A percentile compares a stretch with the other conserved stretches of the same genome.
These are phyloP conservation scores for Globisporangium heterothallicum DNA, from an alignment of 352 stramenopile species.

Conservation along the genomic window DNA sequence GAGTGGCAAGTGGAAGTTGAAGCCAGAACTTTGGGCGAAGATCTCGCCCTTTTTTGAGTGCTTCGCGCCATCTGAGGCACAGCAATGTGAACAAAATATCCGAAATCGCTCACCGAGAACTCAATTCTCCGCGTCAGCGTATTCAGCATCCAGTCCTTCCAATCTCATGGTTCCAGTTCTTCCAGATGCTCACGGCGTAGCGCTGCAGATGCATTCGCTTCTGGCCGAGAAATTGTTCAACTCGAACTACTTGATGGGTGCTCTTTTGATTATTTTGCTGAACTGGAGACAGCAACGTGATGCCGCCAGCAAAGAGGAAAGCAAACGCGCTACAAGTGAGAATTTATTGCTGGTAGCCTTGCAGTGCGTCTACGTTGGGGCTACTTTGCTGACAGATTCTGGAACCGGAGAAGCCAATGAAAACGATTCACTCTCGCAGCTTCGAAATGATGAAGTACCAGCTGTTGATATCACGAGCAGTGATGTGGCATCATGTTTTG, in stretches of 20 bases:
- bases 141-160: neutral
- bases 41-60: constrained; percentile 71
- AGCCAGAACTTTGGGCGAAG: constrained; percentile 41
- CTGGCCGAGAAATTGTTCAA: constrained; percentile 44
- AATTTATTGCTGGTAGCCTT: constrained; percentile 52
- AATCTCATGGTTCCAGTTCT: constrained; percentile 27
- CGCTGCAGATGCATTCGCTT: constrained; percentile 25
- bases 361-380: constrained; percentile 44
- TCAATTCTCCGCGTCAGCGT: neutral
- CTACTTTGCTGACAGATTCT: constrained; percentile 17
- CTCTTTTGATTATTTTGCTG: constrained; percentile 38
- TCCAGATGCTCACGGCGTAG: constrained; percentile 8
- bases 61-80: constrained; percentile 66
- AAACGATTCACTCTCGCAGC: constrained; percentile 5
- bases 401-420: constrained; percentile 3
- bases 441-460: neutral
- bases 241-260: constrained; percentile 34
- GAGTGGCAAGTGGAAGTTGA: constrained; percentile 61
- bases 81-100: constrained; percentile 73
- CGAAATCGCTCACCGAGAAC: constrained; percentile 29
- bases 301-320: neutral
- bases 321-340: constrained; percentile 24
- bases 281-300: constrained; percentile 25
- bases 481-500: constrained; percentile 27
- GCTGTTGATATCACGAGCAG: constrained; percentile 6